Base-by-base conservation (phyloP, 176 grass and related monocot species). In the Musa itinerans region DNA sequence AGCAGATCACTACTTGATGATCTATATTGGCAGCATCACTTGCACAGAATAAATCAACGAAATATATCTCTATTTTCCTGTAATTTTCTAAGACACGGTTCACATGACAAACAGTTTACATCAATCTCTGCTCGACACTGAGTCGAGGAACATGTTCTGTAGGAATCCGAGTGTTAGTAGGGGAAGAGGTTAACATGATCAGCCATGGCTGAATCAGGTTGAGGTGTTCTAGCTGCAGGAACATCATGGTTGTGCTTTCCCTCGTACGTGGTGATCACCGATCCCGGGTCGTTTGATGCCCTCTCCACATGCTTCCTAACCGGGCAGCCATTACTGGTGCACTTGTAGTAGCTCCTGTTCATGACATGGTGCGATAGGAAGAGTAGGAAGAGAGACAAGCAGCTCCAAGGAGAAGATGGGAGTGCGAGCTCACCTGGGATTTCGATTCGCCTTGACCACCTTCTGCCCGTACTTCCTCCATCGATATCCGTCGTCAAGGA, bases 381-480 rank as follows among this genome's bases (percentile, higher is more conserved):
- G 13, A 10, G 5, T 19, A 8, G 25, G 19, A 25, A 34, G 26
- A 48, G 1, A 16, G 65, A 48, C 34, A 43, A 43, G 34, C 34
- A 43, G 12, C 25, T 8, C 25, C 8, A 66, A 27, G 52, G 27
- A 83, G 24, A 73, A 43, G 8, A 11, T 16, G 16, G 16, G 16
- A n/a, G 67, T 50, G 23, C 8, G 17, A 78, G 17, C 76, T 84
- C 52, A 84, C 84, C 84, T 86, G 74, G 84, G 84, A 63, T 82
- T 86, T 86, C 79, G 75, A 78, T 86, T 86, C 66, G 79, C 84
- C 67, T 86, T 86, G 14, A 86, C 84, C 13, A 86, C 84, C 74
- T 86, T 86, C 68, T 86, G 84, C 21, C 84, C 84, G 21, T 86
- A 86, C 74, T 86, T 86, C 68, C 84, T 86, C 84, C 84, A 86